Percentiles rank a stretch among this genome's conserved stretches.
Conservation (phyloP, 2,329 filamentous ascomycete species). For the Cadophora luteo-olivacea region DNA sequence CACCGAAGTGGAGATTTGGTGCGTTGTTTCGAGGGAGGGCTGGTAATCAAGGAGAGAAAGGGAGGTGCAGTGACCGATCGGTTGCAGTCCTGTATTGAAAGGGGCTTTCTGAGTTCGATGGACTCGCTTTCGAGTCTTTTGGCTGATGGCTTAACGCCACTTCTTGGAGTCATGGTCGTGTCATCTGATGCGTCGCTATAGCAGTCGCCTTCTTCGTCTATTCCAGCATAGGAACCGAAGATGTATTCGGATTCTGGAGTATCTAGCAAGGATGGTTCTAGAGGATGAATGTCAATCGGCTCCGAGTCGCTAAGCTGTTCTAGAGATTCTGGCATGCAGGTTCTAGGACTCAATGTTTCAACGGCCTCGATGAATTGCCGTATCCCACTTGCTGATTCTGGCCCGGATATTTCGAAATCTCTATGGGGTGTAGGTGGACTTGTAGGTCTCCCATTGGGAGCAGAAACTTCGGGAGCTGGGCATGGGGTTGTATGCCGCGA, state of each 20-base stretch:
- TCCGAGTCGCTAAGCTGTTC: background rate
- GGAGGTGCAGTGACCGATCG: slow-evolving; percentile 49
- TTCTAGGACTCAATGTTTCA: background rate
- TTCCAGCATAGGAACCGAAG: slow-evolving; percentile 13
- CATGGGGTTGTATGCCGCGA: slow-evolving; percentile 17
- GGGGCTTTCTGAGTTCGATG: slow-evolving; percentile 41
- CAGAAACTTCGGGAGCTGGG: slow-evolving; percentile 4
- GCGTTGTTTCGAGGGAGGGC: slow-evolving; percentile 49
- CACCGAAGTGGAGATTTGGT: slow-evolving; percentile 35
- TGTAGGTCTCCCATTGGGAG: background rate
- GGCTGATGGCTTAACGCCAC: slow-evolving; percentile 41
- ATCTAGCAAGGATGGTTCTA: slow-evolving; percentile 28
- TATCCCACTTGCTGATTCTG: background rate
- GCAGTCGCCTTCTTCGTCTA: slow-evolving; percentile 35
- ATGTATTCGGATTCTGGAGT: slow-evolving; percentile 15
- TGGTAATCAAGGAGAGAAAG: slow-evolving; percentile 51
- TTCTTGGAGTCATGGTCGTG: slow-evolving; percentile 36
- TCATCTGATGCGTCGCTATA: slow-evolving; percentile 42
- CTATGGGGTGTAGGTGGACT: slow-evolving; percentile 15
- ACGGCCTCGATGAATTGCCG: slow-evolving; percentile 2
- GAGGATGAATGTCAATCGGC: background rate
- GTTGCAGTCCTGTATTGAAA: slow-evolving; percentile 43
- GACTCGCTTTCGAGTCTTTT: slow-evolving; percentile 40
- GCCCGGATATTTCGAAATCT: slow-evolving; percentile 6
- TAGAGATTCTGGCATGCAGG: background rate